phyloP scores from a whole-genome alignment of 2,329 filamentous ascomycete genomes.

The Neophaeococcomyces aloes region DNA sequence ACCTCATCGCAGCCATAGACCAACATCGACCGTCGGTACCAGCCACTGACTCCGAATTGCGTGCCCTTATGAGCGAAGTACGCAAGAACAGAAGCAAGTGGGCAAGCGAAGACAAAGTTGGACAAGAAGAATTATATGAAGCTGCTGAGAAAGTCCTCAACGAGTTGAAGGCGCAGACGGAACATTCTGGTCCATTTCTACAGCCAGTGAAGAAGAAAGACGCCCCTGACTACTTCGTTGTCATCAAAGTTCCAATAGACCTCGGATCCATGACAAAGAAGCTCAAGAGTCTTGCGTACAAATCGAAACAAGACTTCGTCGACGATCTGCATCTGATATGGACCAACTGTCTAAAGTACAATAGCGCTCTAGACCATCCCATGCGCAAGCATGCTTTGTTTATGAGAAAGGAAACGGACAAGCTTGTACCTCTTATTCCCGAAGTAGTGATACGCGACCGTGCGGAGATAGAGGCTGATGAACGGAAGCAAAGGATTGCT shows the following conservation, averaged over 20 bases:
- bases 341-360: conserved; percentile 88
- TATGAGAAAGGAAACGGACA: conserved; percentile 96
- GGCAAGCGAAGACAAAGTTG: conserved; percentile 95
- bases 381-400: conserved; percentile 85
- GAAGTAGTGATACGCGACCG: conserved; percentile 83
- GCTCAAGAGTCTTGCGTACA: conserved; percentile 67
- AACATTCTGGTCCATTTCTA: conserved; percentile 93
- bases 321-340: conserved; percentile 89
- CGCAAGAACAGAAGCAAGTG: conserved; percentile 97
- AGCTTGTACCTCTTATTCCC: conserved; percentile 86
- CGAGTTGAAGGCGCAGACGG: conserved; percentile 91
- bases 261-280: conserved; percentile 98
- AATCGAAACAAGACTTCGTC: conserved; percentile 89
- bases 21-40: conserved; percentile 80
- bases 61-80: conserved; percentile 91
- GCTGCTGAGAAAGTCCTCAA: conserved; percentile 93
- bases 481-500: conserved; percentile 68
- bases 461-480: conserved; percentile 83
- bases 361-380: conserved; percentile 77
- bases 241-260: conserved; percentile 83
- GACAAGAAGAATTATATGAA: conserved; percentile 96
- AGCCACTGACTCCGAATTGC: conserved; percentile 84
- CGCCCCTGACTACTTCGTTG: conserved; percentile 85
- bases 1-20: conserved; percentile 92
- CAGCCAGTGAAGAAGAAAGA: conserved; percentile 90